Evolutionary conservation across 257 asterid genomes (phyloP).

Genomic region (Nicotiana undulata): DNA sequence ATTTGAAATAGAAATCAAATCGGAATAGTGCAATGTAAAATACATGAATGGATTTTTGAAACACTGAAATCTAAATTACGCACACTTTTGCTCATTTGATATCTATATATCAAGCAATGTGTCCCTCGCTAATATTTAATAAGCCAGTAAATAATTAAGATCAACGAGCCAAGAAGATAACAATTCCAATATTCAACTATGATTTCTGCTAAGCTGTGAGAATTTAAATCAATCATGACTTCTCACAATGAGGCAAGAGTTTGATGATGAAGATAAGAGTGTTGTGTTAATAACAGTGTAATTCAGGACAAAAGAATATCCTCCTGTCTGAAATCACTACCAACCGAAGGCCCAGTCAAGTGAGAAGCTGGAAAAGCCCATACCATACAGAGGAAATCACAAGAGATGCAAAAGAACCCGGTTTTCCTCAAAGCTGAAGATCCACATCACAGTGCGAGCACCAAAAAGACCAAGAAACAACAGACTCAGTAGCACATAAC

Average conservation of each 20-base stretch:
- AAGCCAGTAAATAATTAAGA: too few species aligned
- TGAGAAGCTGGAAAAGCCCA: neutral
- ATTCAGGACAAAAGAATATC: neutral
- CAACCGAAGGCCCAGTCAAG: neutral
- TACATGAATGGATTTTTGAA: too few species aligned
- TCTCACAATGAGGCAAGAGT: neutral
- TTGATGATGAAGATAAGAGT: neutral
- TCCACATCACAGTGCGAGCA: neutral
- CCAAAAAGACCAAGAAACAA: neutral
- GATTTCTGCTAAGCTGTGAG: neutral
- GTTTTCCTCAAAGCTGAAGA: constrained; percentile 5
- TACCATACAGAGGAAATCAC: neutral
- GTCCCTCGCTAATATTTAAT: too few species aligned
- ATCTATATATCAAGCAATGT: too few species aligned
- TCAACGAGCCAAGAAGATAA: too few species aligned
- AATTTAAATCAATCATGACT: neutral
- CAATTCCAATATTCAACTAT: neutral
- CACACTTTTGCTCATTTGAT: too few species aligned
- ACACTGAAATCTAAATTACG: too few species aligned
- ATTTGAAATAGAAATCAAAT: too few species aligned
- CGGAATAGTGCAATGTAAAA: too few species aligned
- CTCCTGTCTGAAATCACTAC: neutral
- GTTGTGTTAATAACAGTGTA: neutral
- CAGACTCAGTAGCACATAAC: neutral
- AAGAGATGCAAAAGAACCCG: neutral